Evolutionary conservation across 768 basidiomycete genomes (phyloP).

Genomic region (Phanerochaete carnosa): DNA sequence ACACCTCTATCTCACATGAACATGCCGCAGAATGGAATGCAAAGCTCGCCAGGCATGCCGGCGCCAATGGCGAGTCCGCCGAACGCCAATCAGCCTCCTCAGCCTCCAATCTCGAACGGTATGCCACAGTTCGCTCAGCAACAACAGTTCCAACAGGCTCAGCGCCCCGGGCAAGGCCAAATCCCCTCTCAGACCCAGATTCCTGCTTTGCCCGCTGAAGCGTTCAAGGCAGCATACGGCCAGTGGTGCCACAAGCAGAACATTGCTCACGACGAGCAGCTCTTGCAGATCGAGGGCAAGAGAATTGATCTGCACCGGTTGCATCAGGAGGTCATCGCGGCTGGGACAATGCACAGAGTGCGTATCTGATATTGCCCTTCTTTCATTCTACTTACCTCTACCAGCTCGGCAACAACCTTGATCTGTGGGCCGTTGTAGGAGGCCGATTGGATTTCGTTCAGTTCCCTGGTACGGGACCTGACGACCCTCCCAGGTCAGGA

Average conservation of each 20-base stretch:
- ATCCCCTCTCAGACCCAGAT: slow-evolving; percentile 8
- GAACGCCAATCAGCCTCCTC: background rate
- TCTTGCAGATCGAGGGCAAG: slow-evolving; percentile 49
- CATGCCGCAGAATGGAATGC: background rate
- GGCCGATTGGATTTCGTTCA: slow-evolving; percentile 65
- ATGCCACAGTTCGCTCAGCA: slow-evolving; percentile 11
- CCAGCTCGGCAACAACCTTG: slow-evolving; percentile 21
- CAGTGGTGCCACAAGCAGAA: slow-evolving; percentile 42
- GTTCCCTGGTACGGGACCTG: slow-evolving; percentile 43
- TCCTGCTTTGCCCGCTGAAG: slow-evolving; percentile 2
- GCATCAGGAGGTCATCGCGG: slow-evolving; percentile 55
- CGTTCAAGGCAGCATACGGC: slow-evolving; percentile 52
- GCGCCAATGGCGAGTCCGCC: background rate
- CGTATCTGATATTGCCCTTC: slow-evolving; percentile 14
- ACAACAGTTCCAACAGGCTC: slow-evolving; percentile 40
- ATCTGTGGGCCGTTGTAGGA: slow-evolving; percentile 64
- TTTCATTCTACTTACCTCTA: slow-evolving; percentile 17
- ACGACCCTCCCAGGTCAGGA: slow-evolving; percentile 58
- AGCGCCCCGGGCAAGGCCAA: slow-evolving; percentile 28
- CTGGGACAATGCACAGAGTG: slow-evolving; percentile 52
- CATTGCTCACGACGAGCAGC: slow-evolving; percentile 36
- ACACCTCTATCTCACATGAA: slow-evolving; percentile 5
- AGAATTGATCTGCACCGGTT: slow-evolving; percentile 57
- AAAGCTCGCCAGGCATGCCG: slow-evolving; percentile 5
- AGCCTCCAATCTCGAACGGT: background rate